Percentiles rank a stretch among this genome's conserved stretches.
phyloP scores from a whole-genome alignment of 1,139 yeast species.

The Ashbya aceris region DNA sequence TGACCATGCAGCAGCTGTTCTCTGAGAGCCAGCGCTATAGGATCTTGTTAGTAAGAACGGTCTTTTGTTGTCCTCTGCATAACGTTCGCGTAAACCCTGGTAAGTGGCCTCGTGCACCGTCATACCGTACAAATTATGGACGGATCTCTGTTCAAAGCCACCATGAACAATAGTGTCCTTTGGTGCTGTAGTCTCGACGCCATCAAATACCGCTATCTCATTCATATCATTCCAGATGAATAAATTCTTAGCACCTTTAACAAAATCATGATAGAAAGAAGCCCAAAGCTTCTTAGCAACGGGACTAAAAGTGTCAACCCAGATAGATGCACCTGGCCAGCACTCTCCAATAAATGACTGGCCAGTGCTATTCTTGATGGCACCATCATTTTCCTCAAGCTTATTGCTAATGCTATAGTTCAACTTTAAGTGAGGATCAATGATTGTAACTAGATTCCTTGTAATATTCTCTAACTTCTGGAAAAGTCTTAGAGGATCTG shows the following conservation, averaged over 20 bases:
- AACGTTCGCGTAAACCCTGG: conserved; percentile 49
- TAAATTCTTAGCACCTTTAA: conserved; percentile 50
- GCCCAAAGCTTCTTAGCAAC: conserved; percentile 54
- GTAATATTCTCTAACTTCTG: conserved; percentile 57
- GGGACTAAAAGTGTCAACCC: conserved; percentile 83
- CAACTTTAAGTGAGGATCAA: conserved; percentile 84
- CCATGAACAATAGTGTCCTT: conserved; percentile 72
- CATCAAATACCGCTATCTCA: conserved; percentile 91
- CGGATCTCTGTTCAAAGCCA: conserved; percentile 80
- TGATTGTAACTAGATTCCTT: conserved; percentile 71
- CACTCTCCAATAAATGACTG: conserved; percentile 72
- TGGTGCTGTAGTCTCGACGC: conserved; percentile 88
- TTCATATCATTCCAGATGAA: conserved; percentile 98
- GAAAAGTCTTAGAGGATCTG: conserved; percentile 64
- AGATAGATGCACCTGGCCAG: conserved; percentile 96
- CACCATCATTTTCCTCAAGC: conserved; percentile 34
- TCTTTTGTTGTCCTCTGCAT: conserved; percentile 41
- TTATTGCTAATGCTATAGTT: conserved; percentile 57
- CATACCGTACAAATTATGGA: conserved; percentile 78
- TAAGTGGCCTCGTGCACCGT: conserved; percentile 75
- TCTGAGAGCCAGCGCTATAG: conserved; percentile 83
- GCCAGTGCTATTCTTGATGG: conserved; percentile 40
- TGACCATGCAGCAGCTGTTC: conserved; percentile 93
- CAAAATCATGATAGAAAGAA: conserved; percentile 37
- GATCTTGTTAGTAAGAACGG: conserved; percentile 90